These are phyloP conservation scores for Stentor coeruleus DNA, from an alignment of 73 alveolate species.

Conservation along the genomic window DNA sequence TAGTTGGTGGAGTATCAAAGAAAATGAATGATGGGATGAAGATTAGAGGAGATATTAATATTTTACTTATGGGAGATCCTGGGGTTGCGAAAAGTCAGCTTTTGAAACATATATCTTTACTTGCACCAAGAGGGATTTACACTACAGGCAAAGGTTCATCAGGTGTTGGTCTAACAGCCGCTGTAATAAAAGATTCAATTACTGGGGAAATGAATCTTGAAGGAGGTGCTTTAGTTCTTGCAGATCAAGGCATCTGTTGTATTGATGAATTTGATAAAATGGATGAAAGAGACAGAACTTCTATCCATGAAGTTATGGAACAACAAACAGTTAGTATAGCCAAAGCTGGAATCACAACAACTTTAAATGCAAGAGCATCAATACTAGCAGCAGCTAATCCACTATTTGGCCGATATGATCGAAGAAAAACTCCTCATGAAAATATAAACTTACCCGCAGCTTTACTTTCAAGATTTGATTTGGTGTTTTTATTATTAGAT, in stretches of 20 bases:
- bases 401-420: constrained; percentile 89
- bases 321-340: constrained; percentile 98
- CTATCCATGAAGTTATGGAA: constrained; percentile 98
- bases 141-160: constrained; percentile 99
- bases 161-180: constrained; percentile 99
- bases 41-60: constrained; percentile 95
- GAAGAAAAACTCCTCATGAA: constrained; percentile 77
- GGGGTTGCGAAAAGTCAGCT: constrained; percentile 95
- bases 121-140: constrained; percentile 97
- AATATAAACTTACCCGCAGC: constrained; percentile 99
- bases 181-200: constrained; percentile 82
- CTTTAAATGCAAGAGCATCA: constrained; percentile 94
- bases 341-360: constrained; percentile 96
- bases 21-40: constrained; percentile 96
- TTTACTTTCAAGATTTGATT: constrained; percentile 93
- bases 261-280: constrained; percentile 99
- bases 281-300: constrained; percentile 94
- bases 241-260: constrained; percentile 98
- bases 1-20: constrained; percentile 93
- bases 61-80: constrained; percentile 98
- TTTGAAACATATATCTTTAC: constrained; percentile 82
- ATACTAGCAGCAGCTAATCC: constrained; percentile 99
- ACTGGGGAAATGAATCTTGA: constrained; percentile 91
- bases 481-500: constrained; percentile 91
- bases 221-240: constrained; percentile 98